A percentile compares a stretch with the other conserved stretches of the same genome.
Conservation (phyloP, 164 flowering plant genomes). For the Stephania japonica region DNA sequence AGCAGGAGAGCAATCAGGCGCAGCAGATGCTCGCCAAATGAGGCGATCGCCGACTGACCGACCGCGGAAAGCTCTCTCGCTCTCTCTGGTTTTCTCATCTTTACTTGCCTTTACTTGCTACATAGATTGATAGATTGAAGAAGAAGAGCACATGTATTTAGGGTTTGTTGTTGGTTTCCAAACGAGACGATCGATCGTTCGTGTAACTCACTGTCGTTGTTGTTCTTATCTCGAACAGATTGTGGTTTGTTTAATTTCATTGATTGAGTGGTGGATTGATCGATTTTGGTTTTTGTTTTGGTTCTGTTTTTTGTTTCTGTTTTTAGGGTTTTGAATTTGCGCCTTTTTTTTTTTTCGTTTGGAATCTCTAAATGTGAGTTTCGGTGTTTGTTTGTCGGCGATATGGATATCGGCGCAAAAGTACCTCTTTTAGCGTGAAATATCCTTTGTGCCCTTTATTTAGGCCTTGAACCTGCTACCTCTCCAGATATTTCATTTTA, state of each 20-base stretch:
- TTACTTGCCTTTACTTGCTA: no score
- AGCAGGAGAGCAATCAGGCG: constrained; percentile 47
- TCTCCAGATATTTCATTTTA: no score
- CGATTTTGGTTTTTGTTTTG: neutral
- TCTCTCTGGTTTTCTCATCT: no score
- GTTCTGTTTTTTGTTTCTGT: neutral
- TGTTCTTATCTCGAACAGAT: no score
- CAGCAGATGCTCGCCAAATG: constrained; percentile 40
- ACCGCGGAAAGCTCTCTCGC: no score
- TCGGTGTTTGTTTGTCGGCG: neutral
- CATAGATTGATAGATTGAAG: neutral
- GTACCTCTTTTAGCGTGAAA: no score
- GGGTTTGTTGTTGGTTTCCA: constrained; percentile 5
- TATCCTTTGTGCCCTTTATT: no score
- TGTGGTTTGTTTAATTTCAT: neutral
- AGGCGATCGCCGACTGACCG: constrained; percentile 1
- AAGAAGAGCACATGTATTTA: neutral
- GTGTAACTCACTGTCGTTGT: neutral
- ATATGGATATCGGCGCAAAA: no score
- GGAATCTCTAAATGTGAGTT: neutral
- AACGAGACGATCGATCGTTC: neutral
- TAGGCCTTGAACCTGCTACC: no score
- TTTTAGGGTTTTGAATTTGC: neutral
- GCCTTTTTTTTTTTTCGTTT: neutral
- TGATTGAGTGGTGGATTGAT: neutral